Conservation (phyloP, 352 stramenopile species). For the Pythium aristosporum region DNA sequence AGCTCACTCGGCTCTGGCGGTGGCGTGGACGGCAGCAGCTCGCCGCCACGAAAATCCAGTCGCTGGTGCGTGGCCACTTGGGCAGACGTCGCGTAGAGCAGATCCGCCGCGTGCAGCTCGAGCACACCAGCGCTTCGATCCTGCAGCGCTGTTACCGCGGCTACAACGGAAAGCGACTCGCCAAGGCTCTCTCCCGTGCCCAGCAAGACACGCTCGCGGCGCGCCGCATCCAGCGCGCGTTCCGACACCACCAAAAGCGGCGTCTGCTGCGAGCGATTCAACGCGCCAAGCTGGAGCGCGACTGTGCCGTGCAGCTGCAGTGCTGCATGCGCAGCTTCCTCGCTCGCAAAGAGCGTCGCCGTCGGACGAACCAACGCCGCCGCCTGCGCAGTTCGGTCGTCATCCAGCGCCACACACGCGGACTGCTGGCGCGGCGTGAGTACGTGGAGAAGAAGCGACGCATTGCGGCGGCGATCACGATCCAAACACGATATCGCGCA, state of each 20-base stretch:
- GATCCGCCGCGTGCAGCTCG: slow-evolving; percentile 36
- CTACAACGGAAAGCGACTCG: slow-evolving; percentile 71
- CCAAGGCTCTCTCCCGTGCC: slow-evolving; percentile 56
- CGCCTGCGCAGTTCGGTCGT: slow-evolving; percentile 31
- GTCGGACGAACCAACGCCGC: slow-evolving; percentile 19
- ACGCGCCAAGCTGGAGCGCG: slow-evolving; percentile 57
- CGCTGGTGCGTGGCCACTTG: slow-evolving; percentile 49
- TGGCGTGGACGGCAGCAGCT: slow-evolving; percentile 25
- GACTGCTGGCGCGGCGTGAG: slow-evolving; percentile 42
- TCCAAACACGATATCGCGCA: slow-evolving; percentile 55
- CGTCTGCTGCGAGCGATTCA: slow-evolving; percentile 64
- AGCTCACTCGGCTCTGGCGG: slow-evolving; percentile 36
- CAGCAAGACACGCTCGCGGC: slow-evolving; percentile 61
- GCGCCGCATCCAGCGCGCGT: slow-evolving; percentile 63
- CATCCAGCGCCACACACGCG: slow-evolving; percentile 53
- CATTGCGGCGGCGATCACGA: slow-evolving; percentile 42
- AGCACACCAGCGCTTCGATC: slow-evolving; percentile 45
- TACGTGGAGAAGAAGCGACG: slow-evolving; percentile 29
- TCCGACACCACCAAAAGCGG: slow-evolving; percentile 59
- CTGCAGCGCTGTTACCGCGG: slow-evolving; percentile 80
- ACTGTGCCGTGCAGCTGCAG: slow-evolving; percentile 54
- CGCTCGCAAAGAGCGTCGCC: slow-evolving; percentile 46
- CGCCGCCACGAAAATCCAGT: slow-evolving; percentile 48
- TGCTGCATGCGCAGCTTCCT: slow-evolving; percentile 49
- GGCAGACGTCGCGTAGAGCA: slow-evolving; percentile 26